Evolutionary conservation across 2,329 filamentous ascomycete genomes (phyloP).

Genomic region (Colletotrichum coccodes): DNA sequence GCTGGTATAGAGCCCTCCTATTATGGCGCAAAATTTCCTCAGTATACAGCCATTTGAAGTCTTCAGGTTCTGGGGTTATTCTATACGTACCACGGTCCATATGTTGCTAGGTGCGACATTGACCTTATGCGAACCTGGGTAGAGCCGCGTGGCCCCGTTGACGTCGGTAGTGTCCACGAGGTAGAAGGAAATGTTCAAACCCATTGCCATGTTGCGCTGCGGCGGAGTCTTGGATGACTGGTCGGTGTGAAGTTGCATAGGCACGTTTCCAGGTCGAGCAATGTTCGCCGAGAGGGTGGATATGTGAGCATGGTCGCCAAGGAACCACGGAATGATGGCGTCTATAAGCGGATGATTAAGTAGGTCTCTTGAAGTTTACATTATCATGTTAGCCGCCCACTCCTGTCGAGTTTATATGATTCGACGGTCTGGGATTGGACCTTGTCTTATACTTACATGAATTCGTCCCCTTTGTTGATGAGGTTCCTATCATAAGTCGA

Average conservation of each 20-base stretch:
- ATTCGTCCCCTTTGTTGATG: conserved; percentile 22
- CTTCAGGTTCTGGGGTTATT: no score
- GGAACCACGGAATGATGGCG: conserved; percentile 14
- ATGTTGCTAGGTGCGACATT: neutral
- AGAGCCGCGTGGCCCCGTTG: neutral
- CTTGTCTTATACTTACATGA: no score
- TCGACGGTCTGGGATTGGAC: no score
- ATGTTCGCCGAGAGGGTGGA: neutral
- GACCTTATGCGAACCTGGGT: neutral
- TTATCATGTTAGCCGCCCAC: no score
- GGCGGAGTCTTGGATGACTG: neutral
- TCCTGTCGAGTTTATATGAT: no score
- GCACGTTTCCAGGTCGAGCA: neutral
- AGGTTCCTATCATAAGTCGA: no score
- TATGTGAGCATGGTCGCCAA: neutral
- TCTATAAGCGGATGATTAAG: conserved; percentile 24
- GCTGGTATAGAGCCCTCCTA: conserved; percentile 14
- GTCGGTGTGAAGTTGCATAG: neutral
- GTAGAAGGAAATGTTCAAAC: neutral
- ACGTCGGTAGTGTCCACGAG: neutral
- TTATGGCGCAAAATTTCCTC: no score
- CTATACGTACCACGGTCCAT: neutral
- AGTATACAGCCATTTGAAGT: no score
- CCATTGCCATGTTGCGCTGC: neutral
- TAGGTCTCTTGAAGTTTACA: no score